A percentile compares a stretch with the other conserved stretches of the same genome.
Conservation (phyloP, 345 rosid species). For the Citropsis articulata region DNA sequence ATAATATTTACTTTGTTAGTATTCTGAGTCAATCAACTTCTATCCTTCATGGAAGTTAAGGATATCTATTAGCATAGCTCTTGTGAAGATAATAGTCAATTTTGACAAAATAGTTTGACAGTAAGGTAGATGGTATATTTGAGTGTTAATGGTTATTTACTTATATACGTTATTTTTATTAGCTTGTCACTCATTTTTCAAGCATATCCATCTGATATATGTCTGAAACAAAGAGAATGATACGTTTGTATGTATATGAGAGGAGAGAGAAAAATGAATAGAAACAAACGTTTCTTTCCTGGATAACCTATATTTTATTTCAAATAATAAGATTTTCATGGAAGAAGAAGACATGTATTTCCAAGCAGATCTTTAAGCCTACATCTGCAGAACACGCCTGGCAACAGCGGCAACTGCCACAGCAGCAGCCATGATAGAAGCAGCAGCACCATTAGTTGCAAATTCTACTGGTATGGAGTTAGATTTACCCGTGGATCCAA, state of each 20-base stretch:
- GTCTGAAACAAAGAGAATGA: neutral
- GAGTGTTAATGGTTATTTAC: neutral
- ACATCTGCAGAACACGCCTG: too few species aligned
- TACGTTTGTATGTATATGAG: neutral
- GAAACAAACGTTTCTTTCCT: neutral
- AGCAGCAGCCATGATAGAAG: too few species aligned
- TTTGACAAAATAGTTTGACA: neutral
- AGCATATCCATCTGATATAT: neutral
- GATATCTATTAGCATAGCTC: neutral
- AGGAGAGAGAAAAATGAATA: neutral
- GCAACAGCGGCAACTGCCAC: too few species aligned
- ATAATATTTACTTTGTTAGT: neutral
- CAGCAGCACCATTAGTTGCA: too few species aligned
- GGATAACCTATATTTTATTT: neutral
- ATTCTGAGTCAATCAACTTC: neutral
- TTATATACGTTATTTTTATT: neutral
- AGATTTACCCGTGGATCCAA: constrained; percentile 92
- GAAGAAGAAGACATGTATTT: neutral
- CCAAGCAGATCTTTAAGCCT: constrained; percentile 1
- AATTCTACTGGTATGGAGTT: too few species aligned
- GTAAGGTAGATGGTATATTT: neutral
- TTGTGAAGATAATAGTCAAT: neutral
- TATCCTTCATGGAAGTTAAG: neutral
- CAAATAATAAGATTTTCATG: neutral
- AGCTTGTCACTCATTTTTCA: neutral